A percentile compares a stretch with the other conserved stretches of the same genome.
Evolutionary conservation across 2,329 filamentous ascomycete genomes (phyloP).

Genomic region (Pezicula carpinea): DNA sequence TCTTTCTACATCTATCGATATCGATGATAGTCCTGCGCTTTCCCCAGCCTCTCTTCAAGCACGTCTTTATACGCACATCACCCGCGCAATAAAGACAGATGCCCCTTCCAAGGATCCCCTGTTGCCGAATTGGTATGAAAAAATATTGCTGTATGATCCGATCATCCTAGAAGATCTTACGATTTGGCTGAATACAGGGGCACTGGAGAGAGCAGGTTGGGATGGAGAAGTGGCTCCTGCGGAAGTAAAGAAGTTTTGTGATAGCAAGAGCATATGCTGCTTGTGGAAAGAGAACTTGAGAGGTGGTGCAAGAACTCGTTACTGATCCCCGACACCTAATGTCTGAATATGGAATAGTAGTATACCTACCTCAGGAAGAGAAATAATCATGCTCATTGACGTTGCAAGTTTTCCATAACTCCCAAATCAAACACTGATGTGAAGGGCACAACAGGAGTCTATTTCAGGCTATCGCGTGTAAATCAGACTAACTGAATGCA

Average conservation of each 20-base stretch:
- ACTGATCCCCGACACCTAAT: constrained; percentile 13
- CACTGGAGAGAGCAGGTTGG: constrained; percentile 56
- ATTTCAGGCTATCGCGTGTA: too few species aligned
- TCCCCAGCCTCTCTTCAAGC: constrained; percentile 37
- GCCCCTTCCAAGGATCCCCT: constrained; percentile 44
- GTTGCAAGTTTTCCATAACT: too few species aligned
- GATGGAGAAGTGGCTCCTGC: constrained; percentile 58
- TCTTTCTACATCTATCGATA: constrained; percentile 4
- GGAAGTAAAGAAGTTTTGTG: constrained; percentile 85
- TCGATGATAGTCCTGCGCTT: constrained; percentile 8
- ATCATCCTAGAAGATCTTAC: constrained; percentile 84
- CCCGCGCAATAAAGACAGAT: constrained; percentile 46
- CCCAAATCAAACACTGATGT: too few species aligned
- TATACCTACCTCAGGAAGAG: too few species aligned
- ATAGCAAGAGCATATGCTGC: constrained; percentile 81
- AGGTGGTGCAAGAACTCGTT: constrained; percentile 21
- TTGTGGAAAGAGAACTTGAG: constrained; percentile 49
- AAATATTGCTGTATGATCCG: constrained; percentile 90
- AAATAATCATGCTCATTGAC: too few species aligned
- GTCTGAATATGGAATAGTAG: too few species aligned
- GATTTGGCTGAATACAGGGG: constrained; percentile 73
- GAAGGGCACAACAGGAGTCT: too few species aligned
- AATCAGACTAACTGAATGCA: too few species aligned
- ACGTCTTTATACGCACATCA: constrained; percentile 47
- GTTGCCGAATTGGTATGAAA: constrained; percentile 77